Evolutionary conservation across 1,284 basidiomycete genomes (phyloP).

Genomic region (Trichosporon inkin): DNA sequence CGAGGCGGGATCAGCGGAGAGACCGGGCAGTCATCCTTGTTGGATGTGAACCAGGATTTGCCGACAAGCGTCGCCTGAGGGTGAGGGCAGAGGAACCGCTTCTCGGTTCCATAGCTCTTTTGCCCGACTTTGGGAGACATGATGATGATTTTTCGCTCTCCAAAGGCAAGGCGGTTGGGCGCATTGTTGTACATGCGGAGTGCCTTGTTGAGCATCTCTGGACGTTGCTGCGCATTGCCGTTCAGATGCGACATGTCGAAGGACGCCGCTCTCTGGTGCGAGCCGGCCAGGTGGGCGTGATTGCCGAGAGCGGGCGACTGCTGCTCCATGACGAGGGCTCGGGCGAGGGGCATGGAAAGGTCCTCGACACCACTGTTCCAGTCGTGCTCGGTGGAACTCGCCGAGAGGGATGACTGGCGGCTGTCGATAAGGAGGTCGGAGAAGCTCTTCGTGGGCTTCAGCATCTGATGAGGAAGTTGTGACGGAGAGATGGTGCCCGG

Average conservation of each 20-base stretch:
- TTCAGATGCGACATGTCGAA: slow-evolving; percentile 5
- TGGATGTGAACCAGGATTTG: slow-evolving; percentile 76
- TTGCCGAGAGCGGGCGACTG: slow-evolving; percentile 1
- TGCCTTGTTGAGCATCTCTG: slow-evolving; percentile 20
- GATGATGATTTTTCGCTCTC: slow-evolving; percentile 88
- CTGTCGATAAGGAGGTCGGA: slow-evolving; percentile 37
- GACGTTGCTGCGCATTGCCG: slow-evolving; percentile 3
- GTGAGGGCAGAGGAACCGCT: slow-evolving; percentile 92
- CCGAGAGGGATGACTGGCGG: slow-evolving; percentile 37
- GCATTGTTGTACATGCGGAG: slow-evolving; percentile 64
- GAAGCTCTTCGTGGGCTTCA: slow-evolving; percentile 38
- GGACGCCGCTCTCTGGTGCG: not conserved
- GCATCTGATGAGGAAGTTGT: slow-evolving; percentile 30
- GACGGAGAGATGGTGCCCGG: slow-evolving; percentile 41
- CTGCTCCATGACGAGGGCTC: slow-evolving; percentile 23
- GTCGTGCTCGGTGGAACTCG: slow-evolving; percentile 37
- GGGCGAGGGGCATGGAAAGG: slow-evolving; percentile 26
- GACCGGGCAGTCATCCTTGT: slow-evolving; percentile 38
- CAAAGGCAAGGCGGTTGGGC: slow-evolving; percentile 79
- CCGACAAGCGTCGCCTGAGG: slow-evolving; percentile 93
- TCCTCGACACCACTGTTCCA: slow-evolving; percentile 31
- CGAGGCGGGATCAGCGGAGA: slow-evolving; percentile 61
- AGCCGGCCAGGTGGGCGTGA: slow-evolving; percentile 1
- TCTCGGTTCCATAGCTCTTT: slow-evolving; percentile 94
- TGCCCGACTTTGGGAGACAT: slow-evolving; percentile 96